Evolutionary conservation across 495 filamentous ascomycete genomes (phyloP).

Genomic region (Melanomma pulvis-pyrius): DNA sequence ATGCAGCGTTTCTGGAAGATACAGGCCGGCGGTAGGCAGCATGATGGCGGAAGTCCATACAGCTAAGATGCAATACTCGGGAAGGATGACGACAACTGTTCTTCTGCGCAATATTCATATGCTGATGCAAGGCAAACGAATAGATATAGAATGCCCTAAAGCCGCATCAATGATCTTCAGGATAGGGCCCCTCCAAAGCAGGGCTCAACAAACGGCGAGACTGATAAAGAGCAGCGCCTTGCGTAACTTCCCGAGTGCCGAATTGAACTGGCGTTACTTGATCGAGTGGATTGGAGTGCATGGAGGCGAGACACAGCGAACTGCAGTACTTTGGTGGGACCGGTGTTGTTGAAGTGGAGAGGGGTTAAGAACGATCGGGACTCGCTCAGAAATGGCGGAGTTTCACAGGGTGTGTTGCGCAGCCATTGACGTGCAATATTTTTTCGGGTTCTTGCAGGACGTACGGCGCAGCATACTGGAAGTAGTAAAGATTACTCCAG

Average conservation of each 20-base stretch:
- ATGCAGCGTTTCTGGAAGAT: constrained; percentile 17
- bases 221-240: neutral
- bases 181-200: neutral
- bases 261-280: neutral
- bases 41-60: neutral
- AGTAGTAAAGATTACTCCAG: constrained; percentile 7
- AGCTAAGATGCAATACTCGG: neutral
- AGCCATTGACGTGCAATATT: neutral
- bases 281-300: neutral
- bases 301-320: neutral
- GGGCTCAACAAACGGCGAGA: neutral
- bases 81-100: neutral
- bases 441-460: neutral
- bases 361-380: neutral
- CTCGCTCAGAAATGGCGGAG: neutral
- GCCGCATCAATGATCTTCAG: neutral
- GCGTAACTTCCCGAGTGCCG: neutral
- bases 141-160: neutral
- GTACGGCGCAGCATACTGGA: neutral
- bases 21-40: constrained; percentile 18
- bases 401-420: constrained; percentile 5
- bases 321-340: neutral
- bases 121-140: neutral
- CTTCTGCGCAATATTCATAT: neutral
- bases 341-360: neutral